Percentiles rank a stretch among this genome's conserved stretches.
phyloP scores from a whole-genome alignment of 129 eudicot species.

The Centella asiatica region DNA sequence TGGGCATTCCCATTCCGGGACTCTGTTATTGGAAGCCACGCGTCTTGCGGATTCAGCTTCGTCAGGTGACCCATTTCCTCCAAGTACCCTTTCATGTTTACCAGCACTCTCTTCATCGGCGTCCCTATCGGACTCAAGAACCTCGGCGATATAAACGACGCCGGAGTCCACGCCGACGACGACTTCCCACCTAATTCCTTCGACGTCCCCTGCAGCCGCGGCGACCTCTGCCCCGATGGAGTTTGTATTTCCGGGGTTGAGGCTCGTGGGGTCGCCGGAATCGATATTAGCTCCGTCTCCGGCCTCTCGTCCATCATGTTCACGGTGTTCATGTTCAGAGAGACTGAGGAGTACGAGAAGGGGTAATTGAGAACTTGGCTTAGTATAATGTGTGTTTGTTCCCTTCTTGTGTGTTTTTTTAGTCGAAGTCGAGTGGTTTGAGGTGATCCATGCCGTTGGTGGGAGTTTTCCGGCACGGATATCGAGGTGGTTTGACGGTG shows the following conservation, averaged over 20 bases:
- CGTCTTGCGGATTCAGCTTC: slow-evolving; percentile 90
- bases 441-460: background rate
- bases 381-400: background rate
- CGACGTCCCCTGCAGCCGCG: slow-evolving; percentile 34
- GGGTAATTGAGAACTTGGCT: background rate
- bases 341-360: slow-evolving; percentile 14
- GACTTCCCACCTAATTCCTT: slow-evolving; percentile 56
- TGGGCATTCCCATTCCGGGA: slow-evolving; percentile 91
- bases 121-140: slow-evolving; percentile 91
- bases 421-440: background rate
- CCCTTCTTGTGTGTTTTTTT: background rate
- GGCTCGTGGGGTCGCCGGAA: slow-evolving; percentile 78
- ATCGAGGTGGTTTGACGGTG: slow-evolving; percentile 6
- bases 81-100: slow-evolving; percentile 79
- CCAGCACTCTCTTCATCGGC: slow-evolving; percentile 82
- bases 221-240: slow-evolving; percentile 71
- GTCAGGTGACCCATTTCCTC: slow-evolving; percentile 94
- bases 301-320: slow-evolving; percentile 56
- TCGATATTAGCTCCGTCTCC: slow-evolving; percentile 85
- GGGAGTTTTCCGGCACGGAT: background rate
- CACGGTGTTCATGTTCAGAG: slow-evolving; percentile 11
- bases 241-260: slow-evolving; percentile 86
- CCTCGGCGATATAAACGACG: slow-evolving; percentile 85
- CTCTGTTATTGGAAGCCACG: slow-evolving; percentile 98
- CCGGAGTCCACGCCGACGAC: slow-evolving; percentile 72